Conservation (phyloP, 2,329 filamentous ascomycete genomes). For the Pseudogymnoascus sp. region DNA sequence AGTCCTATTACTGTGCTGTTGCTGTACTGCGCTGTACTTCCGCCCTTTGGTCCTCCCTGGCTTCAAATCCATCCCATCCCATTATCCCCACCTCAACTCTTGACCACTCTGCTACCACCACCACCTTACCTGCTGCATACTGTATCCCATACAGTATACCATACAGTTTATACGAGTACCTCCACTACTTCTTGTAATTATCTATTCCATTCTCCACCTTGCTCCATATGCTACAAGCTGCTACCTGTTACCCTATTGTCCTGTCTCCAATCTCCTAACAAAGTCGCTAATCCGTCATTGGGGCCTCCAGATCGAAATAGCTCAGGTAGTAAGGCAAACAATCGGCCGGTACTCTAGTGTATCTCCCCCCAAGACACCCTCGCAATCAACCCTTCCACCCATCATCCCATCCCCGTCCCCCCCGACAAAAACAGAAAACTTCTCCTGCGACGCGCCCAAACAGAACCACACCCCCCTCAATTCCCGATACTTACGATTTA, state of each 20-base stretch:
- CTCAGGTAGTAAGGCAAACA: background rate
- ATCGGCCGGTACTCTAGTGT: background rate
- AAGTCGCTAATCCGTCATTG: background rate
- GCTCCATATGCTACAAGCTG: background rate
- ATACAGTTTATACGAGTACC: background rate
- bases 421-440: slow-evolving; percentile 3
- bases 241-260: background rate
- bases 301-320: background rate
- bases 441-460: background rate
- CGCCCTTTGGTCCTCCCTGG: background rate
- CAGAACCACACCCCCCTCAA: background rate
- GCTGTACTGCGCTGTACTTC: background rate
- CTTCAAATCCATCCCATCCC: background rate
- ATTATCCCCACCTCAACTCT: background rate
- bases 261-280: background rate
- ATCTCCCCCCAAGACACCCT: background rate
- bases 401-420: background rate
- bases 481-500: background rate
- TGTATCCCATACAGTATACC: background rate
- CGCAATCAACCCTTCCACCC: background rate
- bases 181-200: background rate
- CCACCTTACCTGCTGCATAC: background rate
- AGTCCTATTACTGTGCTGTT: background rate
- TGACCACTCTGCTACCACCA: background rate
- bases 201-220: background rate